Evolutionary conservation across 352 stramenopile genomes (phyloP).

Genomic region (Phytophthora cactorum): DNA sequence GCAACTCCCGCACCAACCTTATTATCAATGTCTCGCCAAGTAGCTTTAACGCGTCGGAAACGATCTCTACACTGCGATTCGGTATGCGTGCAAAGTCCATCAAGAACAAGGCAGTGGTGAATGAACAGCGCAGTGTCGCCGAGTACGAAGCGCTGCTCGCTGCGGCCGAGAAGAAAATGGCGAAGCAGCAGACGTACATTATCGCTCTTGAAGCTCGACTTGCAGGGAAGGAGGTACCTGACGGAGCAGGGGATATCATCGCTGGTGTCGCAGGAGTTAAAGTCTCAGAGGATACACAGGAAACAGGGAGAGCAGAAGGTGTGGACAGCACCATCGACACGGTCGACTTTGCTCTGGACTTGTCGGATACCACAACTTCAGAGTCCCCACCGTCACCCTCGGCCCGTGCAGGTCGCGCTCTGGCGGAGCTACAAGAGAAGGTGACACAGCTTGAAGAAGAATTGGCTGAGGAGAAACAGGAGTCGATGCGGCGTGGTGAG

Average conservation of each 20-base stretch:
- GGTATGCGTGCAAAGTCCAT: conserved; percentile 94
- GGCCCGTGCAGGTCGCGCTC: conserved; percentile 56
- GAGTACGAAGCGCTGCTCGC: conserved; percentile 90
- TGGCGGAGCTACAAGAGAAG: conserved; percentile 77
- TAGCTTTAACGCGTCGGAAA: conserved; percentile 92
- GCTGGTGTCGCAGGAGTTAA: background rate
- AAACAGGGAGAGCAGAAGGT: conserved; percentile 2
- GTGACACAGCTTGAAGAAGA: conserved; percentile 79
- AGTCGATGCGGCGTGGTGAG: conserved; percentile 74
- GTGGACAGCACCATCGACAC: conserved; percentile 19
- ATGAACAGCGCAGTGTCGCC: conserved; percentile 90
- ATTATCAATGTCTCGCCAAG: conserved; percentile 94
- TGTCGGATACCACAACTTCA: conserved; percentile 19
- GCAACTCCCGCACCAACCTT: conserved; percentile 93
- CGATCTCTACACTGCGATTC: conserved; percentile 92
- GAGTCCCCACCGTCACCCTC: conserved; percentile 47
- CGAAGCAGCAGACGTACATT: conserved; percentile 85
- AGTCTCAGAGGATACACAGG: conserved; percentile 11
- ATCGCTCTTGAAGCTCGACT: conserved; percentile 77
- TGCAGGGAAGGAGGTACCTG: conserved; percentile 30
- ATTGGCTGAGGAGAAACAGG: conserved; percentile 78
- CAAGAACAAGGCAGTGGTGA: conserved; percentile 95
- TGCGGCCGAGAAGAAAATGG: conserved; percentile 84
- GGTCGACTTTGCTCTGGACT: conserved; percentile 36
- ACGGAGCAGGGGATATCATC: conserved; percentile 8